Conservation (phyloP, 352 stramenopile species). For the Plasmopara muralis region DNA sequence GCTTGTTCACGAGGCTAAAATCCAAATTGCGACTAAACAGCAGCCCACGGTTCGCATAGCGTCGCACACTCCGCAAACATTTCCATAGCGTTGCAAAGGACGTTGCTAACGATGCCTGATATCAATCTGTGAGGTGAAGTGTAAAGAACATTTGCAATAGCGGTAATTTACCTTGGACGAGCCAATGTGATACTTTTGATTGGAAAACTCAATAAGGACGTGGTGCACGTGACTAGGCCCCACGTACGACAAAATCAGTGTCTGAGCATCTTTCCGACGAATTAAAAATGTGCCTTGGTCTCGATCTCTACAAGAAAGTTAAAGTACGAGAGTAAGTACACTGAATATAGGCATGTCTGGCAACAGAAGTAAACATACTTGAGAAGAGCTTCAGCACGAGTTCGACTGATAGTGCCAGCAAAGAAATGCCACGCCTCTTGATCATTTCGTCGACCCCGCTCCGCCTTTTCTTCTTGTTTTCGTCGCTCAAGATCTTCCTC, state of each 20-base stretch:
- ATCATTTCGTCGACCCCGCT: slow-evolving; percentile 44
- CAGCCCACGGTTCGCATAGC: slow-evolving; percentile 67
- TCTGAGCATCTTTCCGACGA: slow-evolving; percentile 74
- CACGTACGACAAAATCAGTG: slow-evolving; percentile 77
- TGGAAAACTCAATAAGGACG: slow-evolving; percentile 69
- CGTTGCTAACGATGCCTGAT: slow-evolving; percentile 43
- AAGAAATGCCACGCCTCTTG: slow-evolving; percentile 74
- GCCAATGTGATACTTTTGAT: slow-evolving; percentile 68
- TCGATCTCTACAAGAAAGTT: slow-evolving; percentile 24
- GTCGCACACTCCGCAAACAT: slow-evolving; percentile 70
- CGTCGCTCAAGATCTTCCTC: slow-evolving; percentile 32
- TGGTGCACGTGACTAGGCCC: slow-evolving; percentile 64
- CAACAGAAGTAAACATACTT: slow-evolving; percentile 24
- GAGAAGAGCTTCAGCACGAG: slow-evolving; percentile 59
- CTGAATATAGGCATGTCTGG: not conserved
- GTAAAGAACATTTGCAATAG: not conserved
- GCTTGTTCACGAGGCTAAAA: slow-evolving; percentile 67
- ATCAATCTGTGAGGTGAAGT: not conserved
- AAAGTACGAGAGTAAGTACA: not conserved
- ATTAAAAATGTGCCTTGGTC: slow-evolving; percentile 74
- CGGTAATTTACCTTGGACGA: slow-evolving; percentile 50
- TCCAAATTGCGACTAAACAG: slow-evolving; percentile 64
- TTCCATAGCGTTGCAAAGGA: slow-evolving; percentile 62
- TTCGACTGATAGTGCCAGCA: slow-evolving; percentile 66
- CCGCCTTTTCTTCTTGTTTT: slow-evolving; percentile 28